Evolutionary conservation across 2,329 filamentous ascomycete species (phyloP).

Genomic region (Colletotrichum lini): DNA sequence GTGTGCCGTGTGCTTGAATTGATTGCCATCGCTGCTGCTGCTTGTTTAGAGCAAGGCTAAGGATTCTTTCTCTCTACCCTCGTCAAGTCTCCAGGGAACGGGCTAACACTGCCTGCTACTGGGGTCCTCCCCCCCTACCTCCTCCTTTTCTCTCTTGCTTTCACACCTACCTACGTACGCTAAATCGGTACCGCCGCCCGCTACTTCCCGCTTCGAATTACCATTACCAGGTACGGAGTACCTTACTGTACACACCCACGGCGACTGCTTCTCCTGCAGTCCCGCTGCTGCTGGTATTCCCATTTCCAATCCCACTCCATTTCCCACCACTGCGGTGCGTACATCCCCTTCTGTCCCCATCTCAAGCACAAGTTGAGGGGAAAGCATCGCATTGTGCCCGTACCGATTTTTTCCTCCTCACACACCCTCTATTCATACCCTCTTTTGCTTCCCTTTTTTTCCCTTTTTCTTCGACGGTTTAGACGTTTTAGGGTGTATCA

Average conservation of each 20-base stretch:
- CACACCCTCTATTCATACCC: conserved; percentile 42
- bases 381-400: conserved; percentile 29
- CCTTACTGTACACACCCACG: neutral
- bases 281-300: neutral
- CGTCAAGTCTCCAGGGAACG: conserved; percentile 10
- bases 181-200: neutral
- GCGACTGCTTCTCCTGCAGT: neutral
- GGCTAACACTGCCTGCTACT: conserved; percentile 1
- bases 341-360: conserved; percentile 7
- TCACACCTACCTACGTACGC: neutral
- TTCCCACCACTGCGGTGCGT: neutral
- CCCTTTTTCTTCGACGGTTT: conserved; percentile 40
- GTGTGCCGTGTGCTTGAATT: conserved; percentile 19
- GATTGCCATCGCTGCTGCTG: conserved; percentile 24
- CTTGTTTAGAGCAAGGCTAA: conserved; percentile 3
- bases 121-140: neutral
- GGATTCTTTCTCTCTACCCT: neutral
- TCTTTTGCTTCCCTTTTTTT: conserved; percentile 25
- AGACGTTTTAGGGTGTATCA: conserved; percentile 53
- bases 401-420: conserved; percentile 42
- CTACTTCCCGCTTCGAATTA: neutral
- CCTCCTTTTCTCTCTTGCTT: neutral
- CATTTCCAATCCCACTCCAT: neutral
- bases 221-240: neutral
- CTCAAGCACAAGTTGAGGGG: conserved; percentile 26